Conservation (phyloP, 768 basidiomycete genomes). For the Pulveroboletus ravenelii region DNA sequence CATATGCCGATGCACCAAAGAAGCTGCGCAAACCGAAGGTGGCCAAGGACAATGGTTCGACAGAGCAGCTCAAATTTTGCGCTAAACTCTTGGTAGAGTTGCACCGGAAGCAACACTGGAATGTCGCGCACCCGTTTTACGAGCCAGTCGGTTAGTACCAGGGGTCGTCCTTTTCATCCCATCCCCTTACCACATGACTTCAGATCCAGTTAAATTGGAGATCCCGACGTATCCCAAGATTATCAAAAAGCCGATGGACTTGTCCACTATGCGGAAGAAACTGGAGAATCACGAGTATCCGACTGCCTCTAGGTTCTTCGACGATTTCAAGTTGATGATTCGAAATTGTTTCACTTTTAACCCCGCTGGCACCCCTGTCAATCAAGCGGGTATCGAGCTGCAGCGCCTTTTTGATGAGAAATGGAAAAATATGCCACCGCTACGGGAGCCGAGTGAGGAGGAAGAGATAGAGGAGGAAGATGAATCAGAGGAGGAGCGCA, state of each 20-base stretch:
- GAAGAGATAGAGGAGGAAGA: constrained; percentile 63
- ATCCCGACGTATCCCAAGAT: constrained; percentile 84
- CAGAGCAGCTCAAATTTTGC: constrained; percentile 84
- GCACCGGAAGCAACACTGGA: constrained; percentile 71
- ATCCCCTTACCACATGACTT: background rate
- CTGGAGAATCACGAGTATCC: constrained; percentile 74
- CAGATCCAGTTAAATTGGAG: constrained; percentile 74
- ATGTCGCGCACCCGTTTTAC: constrained; percentile 78
- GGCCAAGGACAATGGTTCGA: constrained; percentile 60
- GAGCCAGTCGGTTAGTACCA: constrained; percentile 81
- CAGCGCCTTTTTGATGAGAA: constrained; percentile 89
- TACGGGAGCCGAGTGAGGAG: constrained; percentile 50
- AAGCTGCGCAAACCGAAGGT: constrained; percentile 59
- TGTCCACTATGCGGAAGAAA: constrained; percentile 83
- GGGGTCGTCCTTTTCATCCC: background rate
- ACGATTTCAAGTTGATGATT: constrained; percentile 93
- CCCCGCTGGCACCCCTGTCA: constrained; percentile 80
- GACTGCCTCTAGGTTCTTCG: constrained; percentile 75
- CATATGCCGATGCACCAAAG: constrained; percentile 74
- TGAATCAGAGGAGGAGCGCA: constrained; percentile 62
- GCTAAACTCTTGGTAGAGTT: constrained; percentile 69
- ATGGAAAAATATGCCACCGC: constrained; percentile 73
- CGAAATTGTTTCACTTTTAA: constrained; percentile 93
- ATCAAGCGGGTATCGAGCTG: constrained; percentile 81
- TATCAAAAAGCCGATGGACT: constrained; percentile 94